These are phyloP conservation scores for Penicillium angulare DNA, from an alignment of 495 filamentous ascomycete species.

Conservation along the genomic window DNA sequence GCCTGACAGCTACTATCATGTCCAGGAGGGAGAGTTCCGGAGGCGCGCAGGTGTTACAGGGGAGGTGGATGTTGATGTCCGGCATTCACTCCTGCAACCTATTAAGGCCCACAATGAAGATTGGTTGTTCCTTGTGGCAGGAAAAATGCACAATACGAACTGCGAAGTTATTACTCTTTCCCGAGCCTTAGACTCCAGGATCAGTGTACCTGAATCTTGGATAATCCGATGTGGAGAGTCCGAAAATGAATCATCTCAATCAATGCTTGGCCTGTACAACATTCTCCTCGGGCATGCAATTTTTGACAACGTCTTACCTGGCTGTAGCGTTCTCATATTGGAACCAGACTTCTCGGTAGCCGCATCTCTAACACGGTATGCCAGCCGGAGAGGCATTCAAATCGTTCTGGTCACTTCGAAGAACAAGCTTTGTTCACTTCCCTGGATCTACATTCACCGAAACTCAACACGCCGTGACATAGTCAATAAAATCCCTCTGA, in stretches of 20 bases:
- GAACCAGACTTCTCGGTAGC: slow-evolving; percentile 20
- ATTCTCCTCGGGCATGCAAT: slow-evolving; percentile 17
- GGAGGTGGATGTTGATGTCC: too few species aligned
- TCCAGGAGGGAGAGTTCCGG: slow-evolving; percentile 5
- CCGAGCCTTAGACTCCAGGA: slow-evolving; percentile 8
- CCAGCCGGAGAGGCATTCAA: slow-evolving; percentile 9
- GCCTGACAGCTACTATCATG: slow-evolving; percentile 10
- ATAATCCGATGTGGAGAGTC: slow-evolving; percentile 4
- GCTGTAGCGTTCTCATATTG: slow-evolving; percentile 12
- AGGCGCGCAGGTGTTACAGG: too few species aligned
- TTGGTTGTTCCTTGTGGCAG: slow-evolving; percentile 15
- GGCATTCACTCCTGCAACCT: slow-evolving; percentile 13
- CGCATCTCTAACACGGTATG: slow-evolving; percentile 14
- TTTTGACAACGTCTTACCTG: slow-evolving; percentile 4
- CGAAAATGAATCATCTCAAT: slow-evolving; percentile 1
- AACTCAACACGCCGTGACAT: slow-evolving; percentile 13
- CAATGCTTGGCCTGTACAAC: slow-evolving; percentile 15
- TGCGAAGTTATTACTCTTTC: slow-evolving; percentile 11
- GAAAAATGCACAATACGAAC: not conserved
- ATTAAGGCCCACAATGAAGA: slow-evolving; percentile 7
- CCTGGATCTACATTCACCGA: slow-evolving; percentile 21
- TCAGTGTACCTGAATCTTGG: slow-evolving; percentile 12
- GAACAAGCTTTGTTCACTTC: slow-evolving; percentile 5
- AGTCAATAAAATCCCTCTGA: slow-evolving; percentile 7
- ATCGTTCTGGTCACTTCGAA: slow-evolving; percentile 19